Conservation (phyloP, 345 rosid species). For the Aquilaria malaccensis region DNA sequence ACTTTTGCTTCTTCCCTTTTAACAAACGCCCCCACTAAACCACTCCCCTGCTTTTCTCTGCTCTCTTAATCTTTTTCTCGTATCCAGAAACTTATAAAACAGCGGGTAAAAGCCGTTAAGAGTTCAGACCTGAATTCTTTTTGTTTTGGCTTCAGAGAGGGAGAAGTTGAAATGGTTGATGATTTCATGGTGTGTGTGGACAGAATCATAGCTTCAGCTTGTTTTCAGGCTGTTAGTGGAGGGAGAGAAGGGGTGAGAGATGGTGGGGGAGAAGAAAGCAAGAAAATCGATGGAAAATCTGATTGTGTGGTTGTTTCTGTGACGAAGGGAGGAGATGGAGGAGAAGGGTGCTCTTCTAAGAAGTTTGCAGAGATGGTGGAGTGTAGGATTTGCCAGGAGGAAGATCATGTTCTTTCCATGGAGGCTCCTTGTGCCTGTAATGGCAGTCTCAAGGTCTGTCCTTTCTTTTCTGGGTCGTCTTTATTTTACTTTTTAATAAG, state of each 20-base stretch:
- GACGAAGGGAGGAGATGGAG: slow-evolving; percentile 9
- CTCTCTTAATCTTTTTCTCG: background rate
- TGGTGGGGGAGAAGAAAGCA: too few species aligned
- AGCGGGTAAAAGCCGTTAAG: background rate
- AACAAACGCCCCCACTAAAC: too few species aligned
- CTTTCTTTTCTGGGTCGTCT: slow-evolving; percentile 1
- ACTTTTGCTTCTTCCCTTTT: background rate
- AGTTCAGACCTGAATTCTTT: too few species aligned
- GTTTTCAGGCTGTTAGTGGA: slow-evolving; percentile 20
- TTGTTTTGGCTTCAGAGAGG: background rate
- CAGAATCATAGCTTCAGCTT: slow-evolving; percentile 29
- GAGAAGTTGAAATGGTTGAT: slow-evolving; percentile 28
- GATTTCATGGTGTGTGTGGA: slow-evolving; percentile 42
- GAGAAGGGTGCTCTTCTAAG: slow-evolving; percentile 27
- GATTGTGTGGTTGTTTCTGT: slow-evolving; percentile 8
- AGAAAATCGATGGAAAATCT: too few species aligned
- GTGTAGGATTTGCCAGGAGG: slow-evolving; percentile 73
- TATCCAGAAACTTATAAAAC: background rate
- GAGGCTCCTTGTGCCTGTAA: slow-evolving; percentile 65
- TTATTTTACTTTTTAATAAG: background rate
- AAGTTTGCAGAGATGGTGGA: slow-evolving; percentile 27
- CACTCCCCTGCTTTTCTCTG: slow-evolving; percentile 2
- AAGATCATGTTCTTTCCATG: slow-evolving; percentile 34
- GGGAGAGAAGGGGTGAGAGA: background rate
- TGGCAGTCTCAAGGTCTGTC: slow-evolving; percentile 58